phyloP scores from a whole-genome alignment of 768 basidiomycete species.

The Leccinum olivaceopallidum region DNA sequence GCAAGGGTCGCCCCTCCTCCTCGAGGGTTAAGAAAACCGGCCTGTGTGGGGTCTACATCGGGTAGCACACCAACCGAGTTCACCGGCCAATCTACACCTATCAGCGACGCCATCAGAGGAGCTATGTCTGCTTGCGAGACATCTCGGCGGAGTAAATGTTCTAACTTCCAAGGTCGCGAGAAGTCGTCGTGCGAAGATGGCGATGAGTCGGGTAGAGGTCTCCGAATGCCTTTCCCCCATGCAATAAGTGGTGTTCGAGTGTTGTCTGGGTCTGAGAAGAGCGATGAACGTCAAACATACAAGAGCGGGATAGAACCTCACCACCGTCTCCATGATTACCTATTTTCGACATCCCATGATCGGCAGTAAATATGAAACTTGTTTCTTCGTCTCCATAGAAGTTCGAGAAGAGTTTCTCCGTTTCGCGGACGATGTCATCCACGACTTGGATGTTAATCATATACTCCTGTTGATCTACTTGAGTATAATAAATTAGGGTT shows the following conservation, averaged over 20 bases:
- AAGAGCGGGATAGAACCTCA: conserved; percentile 32
- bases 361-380: conserved; percentile 79
- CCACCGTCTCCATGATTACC: conserved; percentile 91
- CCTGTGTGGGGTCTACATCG: conserved; percentile 60
- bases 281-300: conserved; percentile 8
- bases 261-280: conserved; percentile 71
- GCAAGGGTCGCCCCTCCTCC: conserved; percentile 54
- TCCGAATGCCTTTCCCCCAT: conserved; percentile 80
- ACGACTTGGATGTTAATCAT: conserved; percentile 83
- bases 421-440: conserved; percentile 67
- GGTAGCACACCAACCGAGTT: conserved; percentile 84
- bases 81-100: conserved; percentile 75
- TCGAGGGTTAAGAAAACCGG: conserved; percentile 56
- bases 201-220: conserved; percentile 55
- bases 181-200: conserved; percentile 70
- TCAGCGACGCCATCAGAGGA: conserved; percentile 70
- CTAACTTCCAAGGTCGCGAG: conserved; percentile 62
- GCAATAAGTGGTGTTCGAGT: conserved; percentile 82
- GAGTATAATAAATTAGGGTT: background rate
- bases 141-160: conserved; percentile 63
- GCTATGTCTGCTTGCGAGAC: conserved; percentile 85
- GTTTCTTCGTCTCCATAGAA: conserved; percentile 74
- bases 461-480: conserved; percentile 59
- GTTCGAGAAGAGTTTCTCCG: conserved; percentile 57
- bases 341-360: conserved; percentile 88